Evolutionary conservation across 2,329 filamentous ascomycete genomes (phyloP), one percentile per base, ranked within the genome.

Genomic region (Metarhizium robertsii): DNA sequence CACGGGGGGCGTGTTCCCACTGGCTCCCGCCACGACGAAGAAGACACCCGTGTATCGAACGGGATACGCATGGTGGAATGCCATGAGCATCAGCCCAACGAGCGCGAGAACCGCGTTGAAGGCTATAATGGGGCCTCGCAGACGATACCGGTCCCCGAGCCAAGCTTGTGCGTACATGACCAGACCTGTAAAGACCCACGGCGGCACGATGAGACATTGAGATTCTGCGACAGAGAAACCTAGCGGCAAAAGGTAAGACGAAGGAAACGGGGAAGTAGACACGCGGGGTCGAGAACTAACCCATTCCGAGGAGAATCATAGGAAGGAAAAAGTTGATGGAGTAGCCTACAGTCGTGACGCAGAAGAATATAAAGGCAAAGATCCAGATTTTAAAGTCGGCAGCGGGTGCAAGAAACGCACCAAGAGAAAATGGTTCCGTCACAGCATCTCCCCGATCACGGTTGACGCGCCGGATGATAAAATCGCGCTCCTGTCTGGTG

Each of bases 11-110:
- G 55, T 46, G 20, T 59, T 60, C 34, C 55, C 54, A 43, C 58
- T 63, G 36, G 52, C 56, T n/a, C 57, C 62, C 1, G 55, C 57
- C 18, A 57, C 55, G 13, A 60, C 52, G 8, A 64, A 50, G 51
- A 65, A 65, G 20, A 57, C 56, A 10, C 62, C 63, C 47, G 64
- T 59, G 58, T 65, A 65, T 7, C 59, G 57, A 13, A 57, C 40
- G 14, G 55, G 57, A 3, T 52, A 42, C 25, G 54, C 56, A n/a
- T 38, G 38, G 18, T 30, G 20, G 30, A 56, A 57, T 6, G 59
- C 60, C 40, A 60, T 59, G 5, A 62, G 51, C 3, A 54, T 30
- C 42, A 62, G 55, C 3, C 63, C 61, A 13, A 60, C 55, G 46
- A 58, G 58, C 45, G 47, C 54, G 14, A 58, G 30, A 32, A 58